Conservation (phyloP, 1,284 basidiomycete species). For the Cryptococcus sp. region DNA sequence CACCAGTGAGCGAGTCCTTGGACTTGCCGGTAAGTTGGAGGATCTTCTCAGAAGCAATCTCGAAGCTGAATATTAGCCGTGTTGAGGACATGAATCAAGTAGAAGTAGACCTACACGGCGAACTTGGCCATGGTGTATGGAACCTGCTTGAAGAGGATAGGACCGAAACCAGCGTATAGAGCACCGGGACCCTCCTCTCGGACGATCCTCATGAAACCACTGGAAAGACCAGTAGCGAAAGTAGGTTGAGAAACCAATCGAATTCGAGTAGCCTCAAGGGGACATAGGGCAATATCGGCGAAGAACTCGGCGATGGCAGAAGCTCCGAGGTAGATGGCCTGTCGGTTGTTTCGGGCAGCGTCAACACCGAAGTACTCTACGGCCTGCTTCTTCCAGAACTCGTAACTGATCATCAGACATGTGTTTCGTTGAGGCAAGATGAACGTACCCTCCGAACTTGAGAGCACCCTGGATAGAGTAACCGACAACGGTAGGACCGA, state of each 20-base stretch:
- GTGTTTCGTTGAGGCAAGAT: background rate
- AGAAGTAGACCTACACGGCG: constrained; percentile 35
- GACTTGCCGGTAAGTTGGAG: constrained; percentile 51
- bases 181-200: constrained; percentile 52
- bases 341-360: constrained; percentile 78
- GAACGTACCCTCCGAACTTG: constrained; percentile 75
- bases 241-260: constrained; percentile 55
- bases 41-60: constrained; percentile 52
- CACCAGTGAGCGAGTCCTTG: constrained; percentile 49
- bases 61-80: constrained; percentile 26
- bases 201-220: constrained; percentile 55
- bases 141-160: constrained; percentile 57
- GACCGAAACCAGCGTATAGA: constrained; percentile 57
- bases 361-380: constrained; percentile 83
- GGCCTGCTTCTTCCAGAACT: constrained; percentile 89
- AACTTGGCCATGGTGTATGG: constrained; percentile 57
- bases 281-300: constrained; percentile 68
- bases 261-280: constrained; percentile 57
- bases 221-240: constrained; percentile 53
- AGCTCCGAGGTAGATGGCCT: constrained; percentile 87
- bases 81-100: constrained; percentile 10
- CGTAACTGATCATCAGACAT: constrained; percentile 54
- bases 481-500: constrained; percentile 85
- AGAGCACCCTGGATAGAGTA: constrained; percentile 95
- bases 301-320: constrained; percentile 93